A percentile compares a stretch with the other conserved stretches of the same genome.
Evolutionary conservation across 257 asterid species (phyloP).

Genomic region (Paulownia fortunei): DNA sequence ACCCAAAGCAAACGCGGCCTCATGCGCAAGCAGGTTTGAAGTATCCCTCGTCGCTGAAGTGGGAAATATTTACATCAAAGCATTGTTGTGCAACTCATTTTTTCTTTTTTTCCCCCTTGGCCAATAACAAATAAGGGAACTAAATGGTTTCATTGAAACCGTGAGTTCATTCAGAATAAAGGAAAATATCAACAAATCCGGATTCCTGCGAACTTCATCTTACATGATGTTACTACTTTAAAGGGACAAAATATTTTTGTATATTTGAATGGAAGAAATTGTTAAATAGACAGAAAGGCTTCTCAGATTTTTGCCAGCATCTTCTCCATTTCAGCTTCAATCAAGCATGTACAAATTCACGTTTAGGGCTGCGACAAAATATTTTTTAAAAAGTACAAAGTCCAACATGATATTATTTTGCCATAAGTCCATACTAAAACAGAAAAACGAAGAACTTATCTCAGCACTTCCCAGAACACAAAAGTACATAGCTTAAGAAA

Average conservation of each 20-base stretch:
- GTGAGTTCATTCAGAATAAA: too few relatives aligned
- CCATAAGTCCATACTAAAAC: not conserved
- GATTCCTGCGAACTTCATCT: too few relatives aligned
- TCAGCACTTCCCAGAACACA: too few relatives aligned
- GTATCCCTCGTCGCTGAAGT: conserved; percentile 77
- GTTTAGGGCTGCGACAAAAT: too few relatives aligned
- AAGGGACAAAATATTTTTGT: too few relatives aligned
- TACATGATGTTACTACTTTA: too few relatives aligned
- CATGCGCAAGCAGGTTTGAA: conserved; percentile 94
- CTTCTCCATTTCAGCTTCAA: not conserved
- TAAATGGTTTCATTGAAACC: too few relatives aligned
- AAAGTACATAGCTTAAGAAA: not conserved
- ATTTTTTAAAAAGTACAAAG: too few relatives aligned
- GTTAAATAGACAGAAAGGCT: not conserved
- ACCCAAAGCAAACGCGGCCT: conserved; percentile 99
- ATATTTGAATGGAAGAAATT: too few relatives aligned
- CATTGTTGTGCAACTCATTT: not conserved
- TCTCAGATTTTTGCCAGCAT: not conserved
- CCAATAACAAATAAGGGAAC: not conserved
- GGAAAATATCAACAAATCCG: too few relatives aligned
- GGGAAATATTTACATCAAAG: conserved; percentile 16
- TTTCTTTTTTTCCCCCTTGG: not conserved
- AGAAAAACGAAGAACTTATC: not conserved
- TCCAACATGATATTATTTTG: not conserved
- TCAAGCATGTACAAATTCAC: too few relatives aligned